Base-by-base conservation (phyloP, 805 yeast genomes). In the Nakazawaea molendinolei region DNA sequence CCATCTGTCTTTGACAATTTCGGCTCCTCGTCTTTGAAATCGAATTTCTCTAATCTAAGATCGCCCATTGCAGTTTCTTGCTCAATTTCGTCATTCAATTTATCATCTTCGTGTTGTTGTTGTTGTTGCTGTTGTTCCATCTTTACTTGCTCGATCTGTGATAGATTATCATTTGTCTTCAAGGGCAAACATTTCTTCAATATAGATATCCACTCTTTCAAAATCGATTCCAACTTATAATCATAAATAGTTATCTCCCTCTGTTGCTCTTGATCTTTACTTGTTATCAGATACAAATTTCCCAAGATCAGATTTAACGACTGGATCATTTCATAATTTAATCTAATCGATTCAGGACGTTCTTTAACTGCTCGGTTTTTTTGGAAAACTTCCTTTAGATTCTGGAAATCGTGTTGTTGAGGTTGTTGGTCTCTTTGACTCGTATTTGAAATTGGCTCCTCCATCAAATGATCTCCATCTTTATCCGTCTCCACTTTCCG, bases 91-190 rank as follows among this genome's bases (percentile, higher is more conserved):
- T 34, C 31, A 13, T 17, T 22, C 20, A 5, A 18, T 19, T 5
- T 27, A 14, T 12, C 28, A 7, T 21, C 15, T n/a, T 31, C 10
- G 15, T 33, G 33, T 17, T 23, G 23, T 17, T 17, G 28, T 25
- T 32, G 41, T 15, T 18, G 28, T 33, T 33, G 23, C 17, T 24
- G 36, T 17, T 43, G 42, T 22, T 40, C 46, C 35, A 40, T 22
- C 27, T 35, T 34, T 5, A 43, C 42, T 23, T 43, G 44, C 23
- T 43, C 46, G n/a, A 43, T 33, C 25, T 43, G 46, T 17, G 46
- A 40, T 13, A 43, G 22, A 6, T 31, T 37, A 7, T 31, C 32
- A 6, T 28, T 33, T 5, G 28, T 31, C 29, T 33, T 37, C 9
- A 32, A 25, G 2, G 46, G 46, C 15, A 40, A 13, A 2, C 36